These are phyloP conservation scores for Pythium oligandrum DNA, from an alignment of 352 stramenopile species.

Conservation along the genomic window DNA sequence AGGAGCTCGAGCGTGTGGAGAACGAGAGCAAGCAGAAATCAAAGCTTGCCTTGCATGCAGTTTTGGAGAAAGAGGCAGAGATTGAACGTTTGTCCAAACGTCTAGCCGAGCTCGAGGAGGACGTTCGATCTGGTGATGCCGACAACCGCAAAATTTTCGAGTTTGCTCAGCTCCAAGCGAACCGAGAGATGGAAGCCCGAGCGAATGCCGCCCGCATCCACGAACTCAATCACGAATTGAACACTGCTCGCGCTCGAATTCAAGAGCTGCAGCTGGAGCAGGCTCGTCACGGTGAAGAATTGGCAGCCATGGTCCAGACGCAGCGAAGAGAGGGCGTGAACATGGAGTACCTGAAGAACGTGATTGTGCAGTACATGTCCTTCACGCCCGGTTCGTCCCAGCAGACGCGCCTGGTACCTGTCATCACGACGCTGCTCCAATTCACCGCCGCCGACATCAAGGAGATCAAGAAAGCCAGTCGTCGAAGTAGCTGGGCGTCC, in stretches of 20 bases:
- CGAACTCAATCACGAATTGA: constrained; percentile 37
- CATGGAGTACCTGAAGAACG: constrained; percentile 90
- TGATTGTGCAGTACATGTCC: constrained; percentile 89
- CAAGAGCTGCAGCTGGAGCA: constrained; percentile 59
- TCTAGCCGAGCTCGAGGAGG: constrained; percentile 72
- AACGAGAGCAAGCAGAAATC: constrained; percentile 82
- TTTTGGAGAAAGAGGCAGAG: constrained; percentile 77
- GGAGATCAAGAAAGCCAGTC: constrained; percentile 60
- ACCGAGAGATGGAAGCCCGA: constrained; percentile 62
- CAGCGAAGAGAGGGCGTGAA: constrained; percentile 84
- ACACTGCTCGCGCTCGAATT: constrained; percentile 39
- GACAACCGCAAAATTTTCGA: constrained; percentile 88
- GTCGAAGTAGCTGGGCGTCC: constrained; percentile 67
- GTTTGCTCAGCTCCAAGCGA: constrained; percentile 80
- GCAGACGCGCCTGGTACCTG: constrained; percentile 67
- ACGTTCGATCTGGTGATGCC: constrained; percentile 76
- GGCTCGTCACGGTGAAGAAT: constrained; percentile 51
- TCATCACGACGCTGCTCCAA: constrained; percentile 82
- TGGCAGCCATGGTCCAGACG: constrained; percentile 71
- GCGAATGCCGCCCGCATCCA: constrained; percentile 52
- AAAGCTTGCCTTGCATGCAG: constrained; percentile 73
- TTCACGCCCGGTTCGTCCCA: constrained; percentile 80
- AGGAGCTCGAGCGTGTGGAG: constrained; percentile 63
- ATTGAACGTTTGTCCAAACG: constrained; percentile 50
- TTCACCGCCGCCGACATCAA: constrained; percentile 73